phyloP scores from a whole-genome alignment of 176 grass and related monocot species.

The Raddia distichophylla region DNA sequence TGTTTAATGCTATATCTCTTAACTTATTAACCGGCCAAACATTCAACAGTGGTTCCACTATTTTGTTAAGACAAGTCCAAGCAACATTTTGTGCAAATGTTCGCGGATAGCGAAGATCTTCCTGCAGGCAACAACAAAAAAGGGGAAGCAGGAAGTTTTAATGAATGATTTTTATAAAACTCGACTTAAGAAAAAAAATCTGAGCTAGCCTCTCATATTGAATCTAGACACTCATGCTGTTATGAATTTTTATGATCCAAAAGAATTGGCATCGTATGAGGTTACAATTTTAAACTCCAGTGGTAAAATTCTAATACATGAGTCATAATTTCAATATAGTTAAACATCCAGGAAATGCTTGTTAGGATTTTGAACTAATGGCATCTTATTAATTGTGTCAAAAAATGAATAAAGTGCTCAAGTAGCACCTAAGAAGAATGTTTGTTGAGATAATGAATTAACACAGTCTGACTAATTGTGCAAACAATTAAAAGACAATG shows the following conservation, averaged over 20 bases:
- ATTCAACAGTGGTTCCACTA: slow-evolving; percentile 63
- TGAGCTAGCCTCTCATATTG: neutral
- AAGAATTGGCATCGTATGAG: too few species aligned
- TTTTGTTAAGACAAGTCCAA: slow-evolving; percentile 59
- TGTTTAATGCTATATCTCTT: slow-evolving; percentile 52
- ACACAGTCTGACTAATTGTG: too few species aligned
- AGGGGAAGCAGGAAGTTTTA: neutral
- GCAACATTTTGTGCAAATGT: slow-evolving; percentile 56
- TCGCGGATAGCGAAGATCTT: slow-evolving; percentile 67
- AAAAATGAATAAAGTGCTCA: too few species aligned
- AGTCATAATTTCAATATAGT: too few species aligned
- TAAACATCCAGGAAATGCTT: too few species aligned
- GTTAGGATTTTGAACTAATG: too few species aligned
- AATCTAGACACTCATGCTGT: neutral
- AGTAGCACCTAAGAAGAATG: too few species aligned
- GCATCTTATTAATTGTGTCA: too few species aligned
- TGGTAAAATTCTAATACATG: too few species aligned
- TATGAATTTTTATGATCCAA: neutral
- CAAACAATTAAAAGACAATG: too few species aligned
- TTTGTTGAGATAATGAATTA: too few species aligned
- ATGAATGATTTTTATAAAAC: neutral
- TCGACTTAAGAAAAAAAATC: neutral
- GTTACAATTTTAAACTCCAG: neutral
- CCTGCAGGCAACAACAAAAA: slow-evolving; percentile 46
- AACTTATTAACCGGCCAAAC: slow-evolving; percentile 64